Evolutionary conservation across 768 basidiomycete species (phyloP).

Genomic region (Phaeotremella fagi): DNA sequence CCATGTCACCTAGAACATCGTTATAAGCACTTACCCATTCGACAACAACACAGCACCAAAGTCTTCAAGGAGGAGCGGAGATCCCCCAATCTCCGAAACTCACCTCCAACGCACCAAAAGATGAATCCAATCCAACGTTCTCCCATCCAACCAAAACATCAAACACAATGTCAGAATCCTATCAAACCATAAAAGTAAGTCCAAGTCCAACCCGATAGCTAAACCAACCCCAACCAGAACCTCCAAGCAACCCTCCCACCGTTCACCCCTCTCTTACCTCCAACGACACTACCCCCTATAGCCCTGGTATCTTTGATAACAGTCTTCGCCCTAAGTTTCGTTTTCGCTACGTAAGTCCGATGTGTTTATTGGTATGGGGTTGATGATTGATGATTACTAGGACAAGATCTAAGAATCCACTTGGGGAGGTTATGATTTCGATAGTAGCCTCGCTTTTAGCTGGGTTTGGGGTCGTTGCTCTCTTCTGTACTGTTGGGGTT

Average conservation of each 20-base stretch:
- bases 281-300: slow-evolving; percentile 64
- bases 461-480: slow-evolving; percentile 81
- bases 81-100: too few species aligned
- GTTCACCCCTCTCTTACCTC: slow-evolving; percentile 68
- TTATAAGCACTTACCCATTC: too few species aligned
- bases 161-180: too few species aligned
- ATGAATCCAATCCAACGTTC: too few species aligned
- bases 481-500: slow-evolving; percentile 81
- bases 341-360: slow-evolving; percentile 64
- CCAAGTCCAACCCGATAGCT: too few species aligned
- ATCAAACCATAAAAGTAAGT: too few species aligned
- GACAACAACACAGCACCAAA: too few species aligned
- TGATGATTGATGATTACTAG: neutral
- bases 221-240: too few species aligned
- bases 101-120: too few species aligned
- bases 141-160: too few species aligned
- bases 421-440: slow-evolving; percentile 67
- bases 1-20: too few species aligned
- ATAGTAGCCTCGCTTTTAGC: slow-evolving; percentile 69
- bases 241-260: slow-evolving; percentile 61
- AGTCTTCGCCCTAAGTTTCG: slow-evolving; percentile 82
- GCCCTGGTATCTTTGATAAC: slow-evolving; percentile 66
- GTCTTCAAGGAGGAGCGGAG: too few species aligned
- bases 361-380: slow-evolving; percentile 1
- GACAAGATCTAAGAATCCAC: slow-evolving; percentile 62